phyloP scores from a whole-genome alignment of 805 yeast species.

The Yarrowia sp. region DNA sequence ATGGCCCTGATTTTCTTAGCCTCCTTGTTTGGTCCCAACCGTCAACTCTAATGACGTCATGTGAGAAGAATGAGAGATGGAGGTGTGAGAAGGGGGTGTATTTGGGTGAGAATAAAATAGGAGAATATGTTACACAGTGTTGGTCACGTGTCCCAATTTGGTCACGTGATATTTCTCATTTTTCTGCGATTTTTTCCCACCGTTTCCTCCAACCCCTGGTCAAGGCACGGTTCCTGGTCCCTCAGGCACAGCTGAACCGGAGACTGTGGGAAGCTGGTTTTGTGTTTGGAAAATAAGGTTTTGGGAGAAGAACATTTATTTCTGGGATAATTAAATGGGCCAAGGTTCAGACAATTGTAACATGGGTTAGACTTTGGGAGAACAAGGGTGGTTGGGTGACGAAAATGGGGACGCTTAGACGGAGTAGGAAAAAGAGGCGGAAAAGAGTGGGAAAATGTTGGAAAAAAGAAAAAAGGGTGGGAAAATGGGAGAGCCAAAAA shows the following conservation, averaged over 20 bases:
- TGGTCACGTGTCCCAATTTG: too few relatives aligned
- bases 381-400: background rate
- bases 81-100: too few relatives aligned
- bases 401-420: too few relatives aligned
- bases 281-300: background rate
- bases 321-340: background rate
- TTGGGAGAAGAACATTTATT: too few relatives aligned
- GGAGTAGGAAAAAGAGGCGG: too few relatives aligned
- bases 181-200: too few relatives aligned
- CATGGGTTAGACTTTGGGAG: background rate
- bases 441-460: background rate
- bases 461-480: background rate
- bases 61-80: background rate
- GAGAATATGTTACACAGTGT: too few relatives aligned
- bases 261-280: background rate
- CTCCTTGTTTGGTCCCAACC: conserved; percentile 3
- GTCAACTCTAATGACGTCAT: conserved; percentile 27
- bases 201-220: background rate
- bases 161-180: too few relatives aligned
- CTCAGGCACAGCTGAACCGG: conserved; percentile 3
- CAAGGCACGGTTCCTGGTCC: conserved; percentile 38
- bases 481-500: background rate
- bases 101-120: too few relatives aligned
- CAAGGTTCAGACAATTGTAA: background rate
- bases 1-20: conserved; percentile 10